Evolutionary conservation across 129 eudicot species (phyloP), one percentile per base, ranked within the genome.

Genomic region (Escallonia herrerae): DNA sequence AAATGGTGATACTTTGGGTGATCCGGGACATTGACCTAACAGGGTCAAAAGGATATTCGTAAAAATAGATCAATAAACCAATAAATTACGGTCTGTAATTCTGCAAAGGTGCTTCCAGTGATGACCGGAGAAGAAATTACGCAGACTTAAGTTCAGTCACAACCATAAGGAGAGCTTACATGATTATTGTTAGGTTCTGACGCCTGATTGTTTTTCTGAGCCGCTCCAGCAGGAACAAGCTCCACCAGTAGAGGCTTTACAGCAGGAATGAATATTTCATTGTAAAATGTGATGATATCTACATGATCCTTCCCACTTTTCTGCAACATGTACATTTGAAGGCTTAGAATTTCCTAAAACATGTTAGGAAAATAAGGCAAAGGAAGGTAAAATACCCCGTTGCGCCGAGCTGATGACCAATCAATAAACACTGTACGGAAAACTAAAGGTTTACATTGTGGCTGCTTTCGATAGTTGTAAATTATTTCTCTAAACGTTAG

Each of bases 371-470:
- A 49, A 59, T 14, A 46, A 22, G 5, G 58, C 11, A 11, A 11
- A 49, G 3, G 12, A 49, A 49, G 9, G 9, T 3, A 49, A 11
- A 49, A 7, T 72, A 87, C 96, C 87, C 89, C 96, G 72, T 64
- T 73, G 15, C 76, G 82, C 8, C 76, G 95, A 39, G 81, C 69
- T 46, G 90, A 74, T 62, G 88, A 66, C 86, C 95, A 71, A 51
- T 82, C 93, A 66, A 94, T 86, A 79, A 68, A 94, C 38, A 94
- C 95, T 53, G 88, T 86, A 41, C 97, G 94, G 37, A 94, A 89
- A 78, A 94, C 97, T 74, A 82, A 93, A 62, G 88, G 90, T 70
- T 89, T 94, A 86, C 94, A 94, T 9, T 94, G 97, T 53, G 99
- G 88, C 69, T 89, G 99, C 75, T 86, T 94, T 63, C 83, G 75